Conservation (phyloP, 2,329 filamentous ascomycete genomes). For the Hirsutella rhossiliensis region DNA sequence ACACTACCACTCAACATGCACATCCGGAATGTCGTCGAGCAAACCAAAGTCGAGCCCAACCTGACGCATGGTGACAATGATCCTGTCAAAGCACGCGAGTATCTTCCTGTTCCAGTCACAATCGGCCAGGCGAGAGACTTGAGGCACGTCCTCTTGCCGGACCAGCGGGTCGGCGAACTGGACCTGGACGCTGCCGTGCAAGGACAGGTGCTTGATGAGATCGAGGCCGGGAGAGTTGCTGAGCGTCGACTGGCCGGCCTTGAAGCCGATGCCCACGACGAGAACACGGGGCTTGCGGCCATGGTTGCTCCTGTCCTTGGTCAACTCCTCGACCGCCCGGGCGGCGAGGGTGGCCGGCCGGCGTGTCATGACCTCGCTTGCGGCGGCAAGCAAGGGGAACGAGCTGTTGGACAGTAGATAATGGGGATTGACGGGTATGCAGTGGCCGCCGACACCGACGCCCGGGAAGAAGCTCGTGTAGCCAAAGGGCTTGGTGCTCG, state of each 20-base stretch:
- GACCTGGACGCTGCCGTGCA: conserved; percentile 23
- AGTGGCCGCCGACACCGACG: neutral
- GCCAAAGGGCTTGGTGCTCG: neutral
- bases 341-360: neutral
- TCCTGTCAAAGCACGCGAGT: conserved; percentile 27
- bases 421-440: neutral
- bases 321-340: neutral
- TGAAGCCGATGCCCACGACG: neutral
- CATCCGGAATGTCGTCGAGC: conserved; percentile 19
- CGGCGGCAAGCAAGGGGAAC: neutral
- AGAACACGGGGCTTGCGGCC: neutral
- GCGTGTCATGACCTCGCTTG: neutral
- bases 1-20: conserved; percentile 28
- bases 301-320: neutral
- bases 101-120: conserved; percentile 23
- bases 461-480: neutral
- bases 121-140: conserved; percentile 24
- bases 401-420: neutral
- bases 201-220: conserved; percentile 16
- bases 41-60: conserved; percentile 27
- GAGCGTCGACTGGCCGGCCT: neutral
- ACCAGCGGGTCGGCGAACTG: conserved; percentile 32
- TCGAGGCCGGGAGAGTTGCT: neutral
- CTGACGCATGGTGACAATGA: conserved; percentile 31
- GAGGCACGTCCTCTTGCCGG: conserved; percentile 25